Percentiles rank a stretch among this genome's conserved stretches.
Conservation (phyloP, 2,329 filamentous ascomycete genomes). For the Pseudogymnoascus sp. region DNA sequence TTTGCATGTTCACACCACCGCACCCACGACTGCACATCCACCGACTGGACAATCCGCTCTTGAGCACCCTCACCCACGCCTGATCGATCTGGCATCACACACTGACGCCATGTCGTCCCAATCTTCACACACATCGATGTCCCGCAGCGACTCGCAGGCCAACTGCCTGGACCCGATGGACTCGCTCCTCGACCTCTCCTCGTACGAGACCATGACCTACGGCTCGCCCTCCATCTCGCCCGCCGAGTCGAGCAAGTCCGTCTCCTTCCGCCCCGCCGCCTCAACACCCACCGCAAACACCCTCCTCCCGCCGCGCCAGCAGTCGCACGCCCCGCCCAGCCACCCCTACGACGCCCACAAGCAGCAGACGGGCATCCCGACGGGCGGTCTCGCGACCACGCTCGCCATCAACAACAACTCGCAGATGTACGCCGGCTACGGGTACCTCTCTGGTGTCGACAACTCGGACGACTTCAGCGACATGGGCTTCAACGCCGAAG, state of each 20-base stretch:
- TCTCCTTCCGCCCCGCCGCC: conserved; percentile 41
- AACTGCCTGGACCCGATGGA: conserved; percentile 36
- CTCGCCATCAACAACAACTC: conserved; percentile 61
- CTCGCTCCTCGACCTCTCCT: conserved; percentile 50
- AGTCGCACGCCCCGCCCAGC: conserved; percentile 67
- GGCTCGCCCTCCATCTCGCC: conserved; percentile 54
- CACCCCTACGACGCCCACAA: conserved; percentile 94
- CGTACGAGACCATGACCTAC: conserved; percentile 54
- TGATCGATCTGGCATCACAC: not conserved
- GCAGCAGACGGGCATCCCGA: conserved; percentile 88
- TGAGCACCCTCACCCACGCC: not conserved
- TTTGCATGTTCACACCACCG: not conserved
- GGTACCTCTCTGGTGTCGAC: conserved; percentile 41
- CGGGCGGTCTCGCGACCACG: conserved; percentile 72
- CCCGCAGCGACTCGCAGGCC: conserved; percentile 17
- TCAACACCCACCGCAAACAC: conserved; percentile 43
- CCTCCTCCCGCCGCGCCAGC: conserved; percentile 45
- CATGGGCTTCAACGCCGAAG: conserved; percentile 48
- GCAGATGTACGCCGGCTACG: conserved; percentile 37
- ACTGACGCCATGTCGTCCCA: conserved; percentile 9
- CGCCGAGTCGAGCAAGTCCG: conserved; percentile 43
- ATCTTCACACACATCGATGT: conserved; percentile 7
- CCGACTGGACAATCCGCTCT: not conserved
- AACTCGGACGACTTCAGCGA: conserved; percentile 61
- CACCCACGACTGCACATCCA: not conserved